Base-by-base conservation (phyloP, 179 eudicot genomes). In the Drosera spatulata region DNA sequence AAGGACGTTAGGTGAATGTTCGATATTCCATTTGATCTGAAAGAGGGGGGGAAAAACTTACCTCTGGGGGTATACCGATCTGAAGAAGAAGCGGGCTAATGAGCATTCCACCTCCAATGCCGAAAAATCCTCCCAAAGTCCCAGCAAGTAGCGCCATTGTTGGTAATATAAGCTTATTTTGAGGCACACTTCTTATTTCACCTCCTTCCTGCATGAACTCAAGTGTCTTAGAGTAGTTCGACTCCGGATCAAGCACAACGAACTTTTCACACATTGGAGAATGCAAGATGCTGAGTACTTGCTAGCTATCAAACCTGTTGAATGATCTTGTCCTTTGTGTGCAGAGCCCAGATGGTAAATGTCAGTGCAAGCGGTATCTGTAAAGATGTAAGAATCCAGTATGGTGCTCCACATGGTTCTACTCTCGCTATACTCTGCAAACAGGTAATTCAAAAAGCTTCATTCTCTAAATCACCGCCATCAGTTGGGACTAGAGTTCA, bases 51-150 rank as follows among this genome's bases (percentile, higher is more conserved):
- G 61, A 44, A 39, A 15, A 56, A 59, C 14, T 72, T 66, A 76
- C 87, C 74, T 79, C 69, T 12, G 87, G 87, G n/a, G 73, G 38
- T 41, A 79, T 69, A 54, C 80, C 84, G 13, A 77, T 53, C 66
- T 82, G 87, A 45, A 82, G 78, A 66, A 82, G 84, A 63, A 82
- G 72, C 6, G 87, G 87, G 69, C 84, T 82, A 45, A 79, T 77
- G 55, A 82, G 82, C 79, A 80, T 82, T 22, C 87, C 87, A 37
- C 87, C 87, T 41, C 87, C 87, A 55, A 82, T 79, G 5, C 87
- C 84, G 33, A 47, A 79, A 82, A 79, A 64, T 13, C 87, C 87
- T 44, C 87, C 84, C 4, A 82, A 59, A 61, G 60, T 51, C 41
- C 87, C 87, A 43, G 82, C 84, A 43, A 75, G 64, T 15, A 77